Evolutionary conservation across 495 filamentous ascomycete genomes (phyloP).

Genomic region (Aspergillus nanangensis): DNA sequence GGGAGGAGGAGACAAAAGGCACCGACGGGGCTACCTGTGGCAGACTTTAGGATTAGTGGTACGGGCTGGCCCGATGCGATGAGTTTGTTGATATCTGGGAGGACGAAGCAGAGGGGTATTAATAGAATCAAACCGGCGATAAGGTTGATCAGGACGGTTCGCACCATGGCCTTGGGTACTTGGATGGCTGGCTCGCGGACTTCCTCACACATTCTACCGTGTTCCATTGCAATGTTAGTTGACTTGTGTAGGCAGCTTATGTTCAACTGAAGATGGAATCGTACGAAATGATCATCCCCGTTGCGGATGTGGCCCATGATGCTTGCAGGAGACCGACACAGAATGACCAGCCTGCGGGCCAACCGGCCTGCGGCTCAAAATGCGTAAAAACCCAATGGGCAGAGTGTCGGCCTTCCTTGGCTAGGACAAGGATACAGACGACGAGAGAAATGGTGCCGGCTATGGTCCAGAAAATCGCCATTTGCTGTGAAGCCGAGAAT

Average conservation of each 20-base stretch:
- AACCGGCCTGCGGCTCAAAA: slow-evolving; percentile 47
- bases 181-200: slow-evolving; percentile 56
- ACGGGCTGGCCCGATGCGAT: slow-evolving; percentile 47
- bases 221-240: too few relatives aligned
- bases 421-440: slow-evolving; percentile 50
- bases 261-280: slow-evolving; percentile 1
- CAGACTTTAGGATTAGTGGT: slow-evolving; percentile 10
- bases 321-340: slow-evolving; percentile 51
- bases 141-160: slow-evolving; percentile 53
- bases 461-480: slow-evolving; percentile 57
- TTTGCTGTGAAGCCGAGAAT: slow-evolving; percentile 53
- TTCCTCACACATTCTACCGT: slow-evolving; percentile 56
- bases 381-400: slow-evolving; percentile 51
- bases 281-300: slow-evolving; percentile 30
- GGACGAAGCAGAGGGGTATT: slow-evolving; percentile 54
- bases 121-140: slow-evolving; percentile 59
- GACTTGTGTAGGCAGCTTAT: too few relatives aligned
- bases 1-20: slow-evolving; percentile 63
- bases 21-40: slow-evolving; percentile 29
- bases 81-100: slow-evolving; percentile 47
- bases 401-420: slow-evolving; percentile 33
- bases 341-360: slow-evolving; percentile 53
- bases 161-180: slow-evolving; percentile 61
- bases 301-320: slow-evolving; percentile 49
- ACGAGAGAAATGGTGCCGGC: slow-evolving; percentile 49